Evolutionary conservation across 2,329 filamentous ascomycete genomes (phyloP), one percentile per base, ranked within the genome.

Genomic region (Sphaerulina populicola): DNA sequence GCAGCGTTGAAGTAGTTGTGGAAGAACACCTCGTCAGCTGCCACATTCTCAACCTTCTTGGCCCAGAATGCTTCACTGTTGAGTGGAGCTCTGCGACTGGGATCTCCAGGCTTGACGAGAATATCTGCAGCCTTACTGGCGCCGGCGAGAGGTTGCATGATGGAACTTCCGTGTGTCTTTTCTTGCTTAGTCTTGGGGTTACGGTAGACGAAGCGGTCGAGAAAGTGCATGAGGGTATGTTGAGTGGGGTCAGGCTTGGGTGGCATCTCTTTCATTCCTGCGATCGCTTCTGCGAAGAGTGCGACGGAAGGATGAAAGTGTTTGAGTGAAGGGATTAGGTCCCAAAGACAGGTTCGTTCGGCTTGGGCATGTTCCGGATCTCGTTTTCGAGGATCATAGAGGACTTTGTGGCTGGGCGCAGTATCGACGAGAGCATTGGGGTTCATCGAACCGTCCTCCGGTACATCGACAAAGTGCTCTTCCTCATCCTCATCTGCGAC

Each of bases 191-290:
- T 74, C 75, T 95, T 95, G 55, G 91, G 83, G 62, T 93, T 95
- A 60, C 88, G 85, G 77, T 97, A 98, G n/a, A 95, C 88, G 69
- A 98, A 98, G 61, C 94, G 90, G 71, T 98, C 93, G 52, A 98
- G 77, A 76, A 98, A 98, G 68, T 94, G 86, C 64, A 93, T 93
- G 44, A 98, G 78, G 1, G 88, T 93, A 68, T 97, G 91, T 52
- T 88, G 83, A 12, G 86, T 84, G 46, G 96, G 77, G 62, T 98
- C 93, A 0, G 93, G 90, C 69, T 97, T 97, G 56, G 86, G 81
- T 54, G 87, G 83, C 68, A 88, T 82, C 46, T 81, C 77, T 58
- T 83, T 78, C 53, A 82, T 79, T 44, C 78, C 74, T 7, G 94
- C 70, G 36, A 97, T 72, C 51, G 83, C 81, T 12, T 77, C 74